A percentile compares a stretch with the other conserved stretches of the same genome.
phyloP scores from a whole-genome alignment of 2,329 filamentous ascomycete genomes.

The Botryotinia globosa region DNA sequence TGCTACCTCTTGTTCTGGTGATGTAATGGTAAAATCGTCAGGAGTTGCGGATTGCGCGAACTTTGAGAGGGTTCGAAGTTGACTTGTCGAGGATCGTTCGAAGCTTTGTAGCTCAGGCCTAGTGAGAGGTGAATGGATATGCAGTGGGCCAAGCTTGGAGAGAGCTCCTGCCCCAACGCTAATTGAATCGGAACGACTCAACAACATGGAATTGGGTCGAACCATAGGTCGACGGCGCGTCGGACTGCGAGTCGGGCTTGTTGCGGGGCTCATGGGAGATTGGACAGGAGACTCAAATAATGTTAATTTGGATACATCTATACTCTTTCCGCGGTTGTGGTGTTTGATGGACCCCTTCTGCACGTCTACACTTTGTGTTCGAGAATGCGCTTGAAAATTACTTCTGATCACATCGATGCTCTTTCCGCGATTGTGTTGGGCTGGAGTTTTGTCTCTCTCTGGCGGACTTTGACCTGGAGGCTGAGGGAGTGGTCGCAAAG shows the following conservation, averaged over 20 bases:
- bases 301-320: slow-evolving; percentile 22
- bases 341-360: slow-evolving; percentile 49
- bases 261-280: background rate
- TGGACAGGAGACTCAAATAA: slow-evolving; percentile 19
- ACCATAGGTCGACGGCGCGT: slow-evolving; percentile 26
- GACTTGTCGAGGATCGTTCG: slow-evolving; percentile 83
- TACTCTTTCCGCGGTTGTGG: slow-evolving; percentile 34
- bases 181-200: slow-evolving; percentile 55
- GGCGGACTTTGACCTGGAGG: slow-evolving; percentile 52
- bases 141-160: slow-evolving; percentile 21
- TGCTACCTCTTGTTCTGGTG: slow-evolving; percentile 78
- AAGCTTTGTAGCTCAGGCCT: slow-evolving; percentile 76
- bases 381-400: slow-evolving; percentile 43
- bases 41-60: slow-evolving; percentile 72
- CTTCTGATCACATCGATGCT: slow-evolving; percentile 61
- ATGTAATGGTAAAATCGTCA: slow-evolving; percentile 78
- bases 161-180: slow-evolving; percentile 35
- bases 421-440: slow-evolving; percentile 43
- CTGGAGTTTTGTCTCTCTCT: slow-evolving; percentile 36
- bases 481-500: slow-evolving; percentile 71
- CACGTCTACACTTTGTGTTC: slow-evolving; percentile 60
- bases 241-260: slow-evolving; percentile 21
- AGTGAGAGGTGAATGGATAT: slow-evolving; percentile 48
- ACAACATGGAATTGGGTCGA: slow-evolving; percentile 59
- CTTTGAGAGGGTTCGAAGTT: slow-evolving; percentile 82